Percentiles rank a stretch among this genome's conserved stretches.
Evolutionary conservation across 768 basidiomycete genomes (phyloP).

Genomic region (Mycena belliarum): DNA sequence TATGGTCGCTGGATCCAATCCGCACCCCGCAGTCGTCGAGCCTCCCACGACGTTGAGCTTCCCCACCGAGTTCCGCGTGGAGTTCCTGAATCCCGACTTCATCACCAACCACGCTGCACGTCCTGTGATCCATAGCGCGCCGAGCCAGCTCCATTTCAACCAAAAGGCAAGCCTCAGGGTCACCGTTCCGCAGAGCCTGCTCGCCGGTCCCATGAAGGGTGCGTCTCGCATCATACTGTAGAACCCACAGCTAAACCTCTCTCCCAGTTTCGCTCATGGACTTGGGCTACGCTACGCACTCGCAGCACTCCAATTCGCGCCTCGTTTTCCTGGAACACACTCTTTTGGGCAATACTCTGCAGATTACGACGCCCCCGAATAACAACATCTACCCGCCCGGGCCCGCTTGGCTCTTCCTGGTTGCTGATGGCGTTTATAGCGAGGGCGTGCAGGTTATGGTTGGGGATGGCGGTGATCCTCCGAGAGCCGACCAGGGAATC

Average conservation of each 20-base stretch:
- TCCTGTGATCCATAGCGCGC: constrained; percentile 26
- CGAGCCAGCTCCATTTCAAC: constrained; percentile 31
- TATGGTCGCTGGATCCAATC: constrained; percentile 62
- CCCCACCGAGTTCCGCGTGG: constrained; percentile 30
- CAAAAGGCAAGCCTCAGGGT: constrained; percentile 35
- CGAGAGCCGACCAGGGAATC: constrained; percentile 11
- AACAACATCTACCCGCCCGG: constrained; percentile 35
- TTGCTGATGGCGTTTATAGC: constrained; percentile 14
- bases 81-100: constrained; percentile 37
- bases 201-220: constrained; percentile 21
- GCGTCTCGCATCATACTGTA: background rate
- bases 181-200: constrained; percentile 29
- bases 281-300: constrained; percentile 36
- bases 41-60: constrained; percentile 8
- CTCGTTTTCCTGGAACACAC: constrained; percentile 37
- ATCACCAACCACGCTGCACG: constrained; percentile 24
- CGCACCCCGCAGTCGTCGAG: constrained; percentile 45
- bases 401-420: constrained; percentile 25
- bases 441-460: constrained; percentile 20
- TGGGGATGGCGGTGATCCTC: constrained; percentile 19
- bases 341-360: constrained; percentile 31
- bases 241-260: background rate
- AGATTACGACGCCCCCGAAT: constrained; percentile 38
- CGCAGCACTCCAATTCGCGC: constrained; percentile 37
- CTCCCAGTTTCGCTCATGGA: constrained; percentile 36